Evolutionary conservation across 352 stramenopile species (phyloP).

Genomic region (Phytophthora aleatoria): DNA sequence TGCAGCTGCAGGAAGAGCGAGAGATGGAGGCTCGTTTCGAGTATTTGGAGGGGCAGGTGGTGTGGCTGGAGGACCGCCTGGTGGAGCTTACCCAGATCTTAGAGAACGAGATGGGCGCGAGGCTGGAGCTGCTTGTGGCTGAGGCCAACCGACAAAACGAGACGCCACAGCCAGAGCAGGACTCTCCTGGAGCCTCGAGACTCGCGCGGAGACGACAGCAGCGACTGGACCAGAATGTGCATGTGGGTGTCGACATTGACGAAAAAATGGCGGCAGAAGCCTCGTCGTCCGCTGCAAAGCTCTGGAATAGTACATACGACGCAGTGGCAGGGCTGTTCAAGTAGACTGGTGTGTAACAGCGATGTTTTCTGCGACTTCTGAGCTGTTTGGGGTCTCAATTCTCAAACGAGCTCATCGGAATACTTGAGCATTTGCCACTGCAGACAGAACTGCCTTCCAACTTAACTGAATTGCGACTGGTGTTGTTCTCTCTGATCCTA

Average conservation of each 20-base stretch:
- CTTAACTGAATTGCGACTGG: too few relatives aligned
- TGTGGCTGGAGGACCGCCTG: conserved; percentile 52
- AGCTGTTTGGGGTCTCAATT: too few relatives aligned
- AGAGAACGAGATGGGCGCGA: conserved; percentile 38
- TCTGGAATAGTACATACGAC: conserved; percentile 34
- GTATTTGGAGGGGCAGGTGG: conserved; percentile 49
- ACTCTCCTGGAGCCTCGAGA: conserved; percentile 14
- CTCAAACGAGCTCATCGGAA: too few relatives aligned
- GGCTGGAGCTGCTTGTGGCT: conserved; percentile 18
- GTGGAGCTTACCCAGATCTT: conserved; percentile 39
- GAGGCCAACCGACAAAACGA: conserved; percentile 12
- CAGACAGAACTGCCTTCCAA: too few relatives aligned
- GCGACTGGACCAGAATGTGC: conserved; percentile 25
- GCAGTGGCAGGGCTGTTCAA: conserved; percentile 45
- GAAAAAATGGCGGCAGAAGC: conserved; percentile 31
- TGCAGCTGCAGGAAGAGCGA: conserved; percentile 47
- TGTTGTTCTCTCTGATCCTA: too few relatives aligned
- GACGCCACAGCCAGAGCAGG: conserved; percentile 1
- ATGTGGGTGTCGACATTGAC: conserved; percentile 35
- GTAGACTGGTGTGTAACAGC: conserved; percentile 24
- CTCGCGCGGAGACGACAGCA: conserved; percentile 22
- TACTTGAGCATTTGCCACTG: too few relatives aligned
- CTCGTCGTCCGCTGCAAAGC: conserved; percentile 22
- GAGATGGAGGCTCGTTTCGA: conserved; percentile 58
- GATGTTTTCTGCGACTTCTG: not conserved